Evolutionary conservation across 2,329 filamentous ascomycete species (phyloP), one percentile per base, ranked within the genome.

Genomic region (Zymoseptoria passerinii): DNA sequence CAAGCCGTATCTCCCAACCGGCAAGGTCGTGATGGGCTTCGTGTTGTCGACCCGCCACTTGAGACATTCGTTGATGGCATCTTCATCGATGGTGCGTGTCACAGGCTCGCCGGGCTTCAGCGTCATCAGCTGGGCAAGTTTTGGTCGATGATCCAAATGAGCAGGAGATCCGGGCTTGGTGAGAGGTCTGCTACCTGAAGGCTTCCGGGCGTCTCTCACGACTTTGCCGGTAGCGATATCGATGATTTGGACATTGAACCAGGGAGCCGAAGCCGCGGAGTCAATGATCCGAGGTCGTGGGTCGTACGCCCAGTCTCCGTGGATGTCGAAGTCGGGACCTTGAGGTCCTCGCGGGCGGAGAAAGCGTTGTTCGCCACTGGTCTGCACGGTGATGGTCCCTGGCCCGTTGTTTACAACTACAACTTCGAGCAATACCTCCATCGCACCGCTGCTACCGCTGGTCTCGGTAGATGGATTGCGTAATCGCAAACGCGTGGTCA

Each of bases 221-320:
- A 60, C 54, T 9, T 55, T 28, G 16, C 54, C 57, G 16, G 54
- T 62, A 1, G 48, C 50, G 19, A 44, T n/a, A 48, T 60, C 13
- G 29, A 63, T 51, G 40, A 63, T 48, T 50, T 59, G 56, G 8
- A 63, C 55, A 53, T 56, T 63, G 56, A 64, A 28, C 23, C 23
- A 23, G 23, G 23, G 23, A 2, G 23, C 23, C 23, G 23, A 23
- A 23, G 23, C 23, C 4, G 23, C 23, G 23, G 23, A 23, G 23
- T 23, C 23, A 4, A 23, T 23, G 23, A 23, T 23, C 23, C 23
- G 23, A 23, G 23, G 23, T 23, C 23, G 23, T 23, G 23, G 23
- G 23, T 23, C 23, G 23, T 23, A 23, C 23, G 23, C 4, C 23
- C 23, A 23, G 23, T 23, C 23, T 23, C 23, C 23, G 23, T 23